Percentiles rank a stretch among this genome's conserved stretches.
Evolutionary conservation across 2,329 filamentous ascomycete species (phyloP).

Genomic region (Sclerotinia spermophila): DNA sequence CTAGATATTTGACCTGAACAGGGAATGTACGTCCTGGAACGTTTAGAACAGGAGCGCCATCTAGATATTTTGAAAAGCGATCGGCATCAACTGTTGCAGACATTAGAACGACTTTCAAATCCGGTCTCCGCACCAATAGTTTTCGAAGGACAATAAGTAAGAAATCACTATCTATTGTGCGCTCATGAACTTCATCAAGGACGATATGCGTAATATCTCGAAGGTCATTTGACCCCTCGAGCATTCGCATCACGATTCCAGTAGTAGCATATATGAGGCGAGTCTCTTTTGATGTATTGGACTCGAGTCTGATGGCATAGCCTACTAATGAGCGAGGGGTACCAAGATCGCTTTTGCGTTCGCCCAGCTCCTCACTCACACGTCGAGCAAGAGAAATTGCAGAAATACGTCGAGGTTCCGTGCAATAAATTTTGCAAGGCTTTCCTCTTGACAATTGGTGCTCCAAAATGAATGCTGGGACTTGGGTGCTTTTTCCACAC

Average conservation of each 20-base stretch:
- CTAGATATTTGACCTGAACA: constrained; percentile 80
- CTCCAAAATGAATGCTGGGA: constrained; percentile 91
- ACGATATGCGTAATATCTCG: constrained; percentile 89
- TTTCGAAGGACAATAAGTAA: constrained; percentile 87
- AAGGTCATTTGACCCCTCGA: constrained; percentile 83
- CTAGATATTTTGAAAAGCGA: constrained; percentile 84
- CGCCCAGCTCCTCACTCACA: constrained; percentile 92
- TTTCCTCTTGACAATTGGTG: constrained; percentile 77
- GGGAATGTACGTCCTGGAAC: constrained; percentile 94
- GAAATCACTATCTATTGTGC: constrained; percentile 95
- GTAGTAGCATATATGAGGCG: constrained; percentile 85
- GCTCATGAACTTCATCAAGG: constrained; percentile 96
- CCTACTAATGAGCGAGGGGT: constrained; percentile 81
- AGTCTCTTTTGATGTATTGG: constrained; percentile 77
- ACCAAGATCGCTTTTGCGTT: constrained; percentile 76
- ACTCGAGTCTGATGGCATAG: constrained; percentile 90
- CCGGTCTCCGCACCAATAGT: constrained; percentile 67
- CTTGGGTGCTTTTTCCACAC: constrained; percentile 95
- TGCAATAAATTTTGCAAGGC: constrained; percentile 89
- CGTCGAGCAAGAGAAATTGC: constrained; percentile 89
- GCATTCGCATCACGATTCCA: constrained; percentile 95
- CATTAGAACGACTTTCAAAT: constrained; percentile 93
- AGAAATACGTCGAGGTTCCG: constrained; percentile 91
- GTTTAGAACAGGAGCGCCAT: constrained; percentile 78
- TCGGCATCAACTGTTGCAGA: constrained; percentile 94